Conservation (phyloP, 768 basidiomycete species). For the Collybia nuda region DNA sequence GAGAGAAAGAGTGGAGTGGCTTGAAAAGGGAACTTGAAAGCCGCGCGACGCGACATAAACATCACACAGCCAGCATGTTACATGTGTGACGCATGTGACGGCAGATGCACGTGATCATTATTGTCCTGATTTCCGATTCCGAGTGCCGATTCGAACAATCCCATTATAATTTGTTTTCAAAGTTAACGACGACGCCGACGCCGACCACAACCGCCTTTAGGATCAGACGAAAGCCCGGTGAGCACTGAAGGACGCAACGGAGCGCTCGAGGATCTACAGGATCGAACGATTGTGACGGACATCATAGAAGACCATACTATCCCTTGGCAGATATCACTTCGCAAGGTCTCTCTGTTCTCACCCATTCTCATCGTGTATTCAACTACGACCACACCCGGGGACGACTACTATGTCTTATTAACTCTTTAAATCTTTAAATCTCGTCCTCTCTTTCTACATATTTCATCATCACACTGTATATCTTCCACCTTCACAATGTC, state of each 20-base stretch:
- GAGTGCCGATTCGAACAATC: no score
- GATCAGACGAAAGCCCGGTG: not conserved
- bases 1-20: conserved; percentile 4
- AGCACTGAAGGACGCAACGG: no score
- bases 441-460: not conserved
- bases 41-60: conserved; percentile 18
- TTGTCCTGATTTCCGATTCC: not conserved
- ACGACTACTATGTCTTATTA: conserved; percentile 17
- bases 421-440: not conserved
- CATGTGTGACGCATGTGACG: not conserved
- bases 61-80: conserved; percentile 3
- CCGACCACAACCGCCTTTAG: conserved; percentile 3
- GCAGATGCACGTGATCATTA: not conserved
- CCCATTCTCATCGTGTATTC: conserved; percentile 8
- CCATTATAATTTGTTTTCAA: no score
- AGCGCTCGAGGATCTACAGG: no score
- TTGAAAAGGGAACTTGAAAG: conserved; percentile 1
- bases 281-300: no score
- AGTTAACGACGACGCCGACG: conserved; percentile 11
- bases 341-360: not conserved
- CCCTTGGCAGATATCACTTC: no score
- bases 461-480: conserved; percentile 5
- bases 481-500: conserved; percentile 16
- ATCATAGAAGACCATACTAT: no score
- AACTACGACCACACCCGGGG: conserved; percentile 7